phyloP scores from a whole-genome alignment of 2,329 filamentous ascomycete species.

The Curvularia sp. region DNA sequence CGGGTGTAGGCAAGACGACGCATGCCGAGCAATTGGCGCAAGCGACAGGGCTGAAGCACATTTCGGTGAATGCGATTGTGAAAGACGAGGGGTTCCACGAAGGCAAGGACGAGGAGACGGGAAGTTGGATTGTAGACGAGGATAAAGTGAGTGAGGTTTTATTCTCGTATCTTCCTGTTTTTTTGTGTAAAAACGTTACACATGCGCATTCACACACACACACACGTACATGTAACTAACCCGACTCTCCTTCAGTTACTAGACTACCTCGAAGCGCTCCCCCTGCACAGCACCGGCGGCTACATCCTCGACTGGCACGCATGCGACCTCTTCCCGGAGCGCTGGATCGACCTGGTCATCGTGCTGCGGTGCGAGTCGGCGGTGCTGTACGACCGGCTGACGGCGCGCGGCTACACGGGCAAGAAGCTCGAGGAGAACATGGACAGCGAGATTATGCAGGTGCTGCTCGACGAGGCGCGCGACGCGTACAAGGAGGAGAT shows the following conservation, averaged over 20 bases:
- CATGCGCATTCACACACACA: not conserved
- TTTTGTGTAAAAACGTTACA: too few species aligned
- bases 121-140: constrained; percentile 94
- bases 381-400: constrained; percentile 83
- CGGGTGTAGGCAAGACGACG: constrained; percentile 93
- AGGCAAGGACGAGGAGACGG: constrained; percentile 82
- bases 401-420: constrained; percentile 79
- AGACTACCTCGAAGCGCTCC: constrained; percentile 85
- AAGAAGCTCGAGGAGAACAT: constrained; percentile 94
- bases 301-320: constrained; percentile 98
- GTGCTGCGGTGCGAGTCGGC: constrained; percentile 84
- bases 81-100: constrained; percentile 89
- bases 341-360: constrained; percentile 94
- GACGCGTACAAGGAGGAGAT: constrained; percentile 87
- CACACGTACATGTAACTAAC: too few species aligned
- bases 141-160: constrained; percentile 80
- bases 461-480: constrained; percentile 86
- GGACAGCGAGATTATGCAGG: constrained; percentile 97
- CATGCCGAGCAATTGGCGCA: constrained; percentile 84
- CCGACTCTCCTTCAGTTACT: constrained; percentile 68
- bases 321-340: constrained; percentile 90
- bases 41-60: constrained; percentile 77
- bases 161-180: not conserved
- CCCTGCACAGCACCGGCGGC: constrained; percentile 70
- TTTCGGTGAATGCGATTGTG: constrained; percentile 89